These are phyloP conservation scores for Cladobotryum protrusum DNA, from an alignment of 2,329 filamentous ascomycete genomes.

Conservation along the genomic window DNA sequence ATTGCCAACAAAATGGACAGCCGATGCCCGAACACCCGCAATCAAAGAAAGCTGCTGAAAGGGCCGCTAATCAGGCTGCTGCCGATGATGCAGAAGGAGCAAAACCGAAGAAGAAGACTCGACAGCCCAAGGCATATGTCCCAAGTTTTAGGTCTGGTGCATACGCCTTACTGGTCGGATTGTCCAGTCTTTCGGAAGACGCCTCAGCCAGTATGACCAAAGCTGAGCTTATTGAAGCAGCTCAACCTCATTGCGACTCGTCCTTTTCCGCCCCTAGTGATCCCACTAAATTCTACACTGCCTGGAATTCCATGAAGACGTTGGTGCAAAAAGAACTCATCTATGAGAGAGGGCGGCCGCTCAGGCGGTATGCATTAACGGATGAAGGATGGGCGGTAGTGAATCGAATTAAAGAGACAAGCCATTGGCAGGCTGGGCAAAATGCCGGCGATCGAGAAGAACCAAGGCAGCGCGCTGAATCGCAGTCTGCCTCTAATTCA, in stretches of 20 bases:
- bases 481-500: not conserved
- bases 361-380: slow-evolving; percentile 63
- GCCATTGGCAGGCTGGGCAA: slow-evolving; percentile 28
- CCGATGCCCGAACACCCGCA: slow-evolving; percentile 58
- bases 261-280: slow-evolving; percentile 65
- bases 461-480: not conserved
- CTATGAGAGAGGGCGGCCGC: slow-evolving; percentile 61
- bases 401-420: slow-evolving; percentile 52
- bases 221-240: slow-evolving; percentile 58
- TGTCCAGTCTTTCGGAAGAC: slow-evolving; percentile 54
- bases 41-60: slow-evolving; percentile 33
- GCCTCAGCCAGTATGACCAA: slow-evolving; percentile 55
- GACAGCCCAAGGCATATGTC: slow-evolving; percentile 62
- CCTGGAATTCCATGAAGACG: slow-evolving; percentile 79
- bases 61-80: slow-evolving; percentile 26
- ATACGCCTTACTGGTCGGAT: slow-evolving; percentile 64
- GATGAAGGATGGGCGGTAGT: slow-evolving; percentile 75
- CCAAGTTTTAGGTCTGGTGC: slow-evolving; percentile 66
- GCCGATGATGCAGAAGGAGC: slow-evolving; percentile 29
- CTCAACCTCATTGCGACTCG: slow-evolving; percentile 65
- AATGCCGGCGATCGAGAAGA: slow-evolving; percentile 8
- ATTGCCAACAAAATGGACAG: slow-evolving; percentile 61
- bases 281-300: slow-evolving; percentile 66
- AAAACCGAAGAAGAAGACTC: slow-evolving; percentile 49
- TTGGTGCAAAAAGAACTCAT: slow-evolving; percentile 67